Percentiles rank a stretch among this genome's conserved stretches.
Evolutionary conservation across 202 grass and related monocot genomes (phyloP).

Genomic region (Schoenoplectus tabernaemontani): DNA sequence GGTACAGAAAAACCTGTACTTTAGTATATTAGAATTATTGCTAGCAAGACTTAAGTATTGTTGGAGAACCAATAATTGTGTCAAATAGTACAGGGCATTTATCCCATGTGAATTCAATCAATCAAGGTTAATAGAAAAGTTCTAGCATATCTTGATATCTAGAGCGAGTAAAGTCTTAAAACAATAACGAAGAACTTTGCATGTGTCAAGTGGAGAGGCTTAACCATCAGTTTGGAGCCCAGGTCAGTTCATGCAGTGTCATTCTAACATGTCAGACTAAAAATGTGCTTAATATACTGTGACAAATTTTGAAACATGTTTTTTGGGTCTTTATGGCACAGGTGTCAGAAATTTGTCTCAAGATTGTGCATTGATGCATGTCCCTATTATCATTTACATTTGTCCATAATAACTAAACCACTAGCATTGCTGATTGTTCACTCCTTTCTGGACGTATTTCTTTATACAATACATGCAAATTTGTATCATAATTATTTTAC

Average conservation of each 20-base stretch:
- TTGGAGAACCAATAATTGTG: not conserved
- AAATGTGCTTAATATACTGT: not conserved
- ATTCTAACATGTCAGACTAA: not conserved
- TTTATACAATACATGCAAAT: not conserved
- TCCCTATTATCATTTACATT: not conserved
- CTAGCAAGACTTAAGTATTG: not conserved
- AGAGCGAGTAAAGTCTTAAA: not conserved
- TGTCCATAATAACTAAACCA: not conserved
- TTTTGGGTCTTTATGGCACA: not conserved
- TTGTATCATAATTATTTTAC: not conserved
- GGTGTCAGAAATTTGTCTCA: not conserved
- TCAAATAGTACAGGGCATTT: not conserved
- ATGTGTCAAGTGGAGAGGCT: not conserved
- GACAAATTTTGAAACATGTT: not conserved
- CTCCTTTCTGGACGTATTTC: not conserved
- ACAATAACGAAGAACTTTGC: not conserved
- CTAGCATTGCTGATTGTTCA: not conserved
- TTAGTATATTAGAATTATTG: not conserved
- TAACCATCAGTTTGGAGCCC: not conserved
- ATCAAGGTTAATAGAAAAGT: not conserved
- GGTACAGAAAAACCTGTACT: not conserved
- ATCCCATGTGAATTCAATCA: not conserved
- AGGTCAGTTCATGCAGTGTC: not conserved
- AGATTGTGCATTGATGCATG: not conserved
- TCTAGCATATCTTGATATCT: not conserved